Evolutionary conservation across 2,329 filamentous ascomycete species (phyloP), one percentile per base, ranked within the genome.

Genomic region (Beauveria scarabaeidicola): DNA sequence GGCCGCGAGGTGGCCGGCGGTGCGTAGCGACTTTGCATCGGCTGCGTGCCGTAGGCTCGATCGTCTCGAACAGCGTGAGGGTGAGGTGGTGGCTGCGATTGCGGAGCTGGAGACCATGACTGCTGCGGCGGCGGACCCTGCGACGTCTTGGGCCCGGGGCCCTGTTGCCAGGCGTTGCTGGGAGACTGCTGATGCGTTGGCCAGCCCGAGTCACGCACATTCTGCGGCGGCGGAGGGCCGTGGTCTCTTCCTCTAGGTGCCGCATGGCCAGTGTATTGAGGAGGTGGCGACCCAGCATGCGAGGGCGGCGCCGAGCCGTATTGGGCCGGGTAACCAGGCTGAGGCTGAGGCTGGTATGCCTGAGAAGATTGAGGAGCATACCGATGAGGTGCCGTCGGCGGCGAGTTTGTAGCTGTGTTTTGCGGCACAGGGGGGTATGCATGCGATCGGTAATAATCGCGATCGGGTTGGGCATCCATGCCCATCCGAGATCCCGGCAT

Each of bases 211-310:
- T 58, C 53, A 10, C 59, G 50, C 25, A 62, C 47, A 17, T 52
- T 62, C 8, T 62, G 64, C n/a, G 63, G 61, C 8, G 62, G 53
- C 1, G 61, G 58, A 23, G 57, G 57, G 15, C 48, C 57, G 6
- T 43, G 48, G 13, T 65, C 62, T 27, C 63, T 59, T 9, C 58
- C 63, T 15, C 60, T 52, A 1, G 59, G 61, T 11, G 27, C 52
- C n/a, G 74, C 72, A 66, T 84, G 81, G 10, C 74, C 68, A 0
- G 76, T 72, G 60, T 84, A 85, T 63, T 83, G 82, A 21, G 78
- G 76, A n/a, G 79, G 75, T n/a, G 81, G 80, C n/a, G 76, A 75
- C 23, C 74, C 73, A 15, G 60, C 73, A 71, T 69, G 66, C 64
- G 77, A 77, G 3, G 70, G 65, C 36, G 72, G 66, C 41, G 74